Evolutionary conservation across 129 eudicot species (phyloP).

Genomic region (Silybum marianum): DNA sequence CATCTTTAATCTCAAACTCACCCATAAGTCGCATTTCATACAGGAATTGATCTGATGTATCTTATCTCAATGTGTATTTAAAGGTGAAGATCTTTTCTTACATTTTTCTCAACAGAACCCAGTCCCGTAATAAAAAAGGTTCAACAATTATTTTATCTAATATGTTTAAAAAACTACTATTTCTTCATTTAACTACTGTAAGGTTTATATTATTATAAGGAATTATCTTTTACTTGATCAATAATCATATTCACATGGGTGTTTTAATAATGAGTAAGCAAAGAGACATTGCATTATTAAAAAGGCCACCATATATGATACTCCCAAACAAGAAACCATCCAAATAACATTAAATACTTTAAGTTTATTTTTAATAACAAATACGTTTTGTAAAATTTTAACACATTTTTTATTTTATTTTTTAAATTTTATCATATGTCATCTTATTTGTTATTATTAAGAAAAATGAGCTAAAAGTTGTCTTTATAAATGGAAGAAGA

Average conservation of each 20-base stretch:
- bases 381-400: neutral
- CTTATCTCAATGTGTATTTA: too few relatives aligned
- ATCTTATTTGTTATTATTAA: too few relatives aligned
- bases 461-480: too few relatives aligned
- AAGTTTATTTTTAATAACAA: neutral
- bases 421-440: neutral
- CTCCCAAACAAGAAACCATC: slow-evolving; percentile 16
- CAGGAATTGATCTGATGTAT: too few relatives aligned
- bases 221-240: slow-evolving; percentile 39
- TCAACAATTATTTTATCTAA: neutral
- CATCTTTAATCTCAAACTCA: too few relatives aligned
- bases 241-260: slow-evolving; percentile 46
- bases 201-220: slow-evolving; percentile 14
- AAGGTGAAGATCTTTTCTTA: neutral
- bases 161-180: neutral
- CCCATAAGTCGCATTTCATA: too few relatives aligned
- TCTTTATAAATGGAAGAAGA: too few relatives aligned
- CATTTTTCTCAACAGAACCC: too few relatives aligned
- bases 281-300: slow-evolving; percentile 35
- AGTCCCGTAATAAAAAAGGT: too few relatives aligned
- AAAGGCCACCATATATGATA: slow-evolving; percentile 26
- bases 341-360: neutral
- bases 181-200: slow-evolving; percentile 7
- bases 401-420: too few relatives aligned
- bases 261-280: slow-evolving; percentile 31